Base-by-base conservation (phyloP, 129 eudicot genomes). In the Rutidosis leptorrhynchoides region DNA sequence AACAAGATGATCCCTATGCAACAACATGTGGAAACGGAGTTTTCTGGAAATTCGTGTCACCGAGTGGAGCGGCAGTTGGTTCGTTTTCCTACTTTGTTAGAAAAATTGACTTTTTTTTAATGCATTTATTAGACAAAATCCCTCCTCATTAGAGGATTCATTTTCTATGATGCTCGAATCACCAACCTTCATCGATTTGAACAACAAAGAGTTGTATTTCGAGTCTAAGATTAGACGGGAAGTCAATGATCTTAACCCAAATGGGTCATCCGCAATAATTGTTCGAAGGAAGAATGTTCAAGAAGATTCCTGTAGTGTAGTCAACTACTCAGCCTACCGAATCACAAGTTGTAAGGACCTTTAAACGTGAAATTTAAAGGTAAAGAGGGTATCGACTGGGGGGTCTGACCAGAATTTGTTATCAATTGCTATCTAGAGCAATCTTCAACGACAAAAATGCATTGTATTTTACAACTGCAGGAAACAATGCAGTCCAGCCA, bases 371-470 rank as follows among this genome's bases (percentile, higher is more conserved):
- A 93, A 76, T 93, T 93, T 81, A 96, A 89, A 89, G 96, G 96
- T 62, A 96, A 93, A 89, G 99, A 93, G 78, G 99, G 99, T 58
- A 89, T 93, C 70, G 99, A 93, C 80, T 96, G 93, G 99, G 99
- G 66, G 99, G 99, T 66, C 81, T 93, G 81, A 93, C 99, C 3
- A 86, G 99, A 83, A 96, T 89, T 64, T 93, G 99, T 96, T 93
- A 93, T 82, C 99, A 86, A 49, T 32, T 93, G 49, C 76, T 93
- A n/a, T 93, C 99, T 22, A 86, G 99, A 77, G 99, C 89, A 16
- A 74, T 89, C 58, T 93, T 93, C 55, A 96, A n/a, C n/a, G n/a
- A 93, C 83, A 93, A 89, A 83, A 96, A 96, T 63, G 99, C 96
- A 65, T 67, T 93, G 80, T 95, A 89, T 27, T 93, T 93, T 62